A percentile compares a stretch with the other conserved stretches of the same genome.
phyloP scores from a whole-genome alignment of 148 eudicot genomes.

The Fagopyrum esculentum region DNA sequence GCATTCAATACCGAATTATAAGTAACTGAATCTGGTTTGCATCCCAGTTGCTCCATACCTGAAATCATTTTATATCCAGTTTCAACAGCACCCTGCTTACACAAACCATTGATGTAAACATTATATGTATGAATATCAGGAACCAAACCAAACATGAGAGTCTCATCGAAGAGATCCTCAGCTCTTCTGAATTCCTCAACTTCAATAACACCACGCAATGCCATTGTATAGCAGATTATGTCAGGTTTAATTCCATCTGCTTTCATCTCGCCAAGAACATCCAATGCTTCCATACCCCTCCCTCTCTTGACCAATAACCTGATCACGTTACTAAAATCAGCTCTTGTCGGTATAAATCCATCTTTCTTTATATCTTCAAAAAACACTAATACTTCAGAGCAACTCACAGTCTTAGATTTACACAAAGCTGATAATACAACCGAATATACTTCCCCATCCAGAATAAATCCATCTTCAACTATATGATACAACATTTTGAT shows the following conservation, averaged over 20 bases:
- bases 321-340: conserved; percentile 49
- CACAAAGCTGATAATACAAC: conserved; percentile 36
- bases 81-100: conserved; percentile 41
- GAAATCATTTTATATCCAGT: conserved; percentile 36
- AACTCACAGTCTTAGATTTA: conserved; percentile 18
- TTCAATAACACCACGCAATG: conserved; percentile 31
- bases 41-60: conserved; percentile 47
- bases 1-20: conserved; percentile 34
- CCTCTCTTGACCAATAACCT: conserved; percentile 31
- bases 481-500: conserved; percentile 33
- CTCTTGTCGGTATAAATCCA: conserved; percentile 33
- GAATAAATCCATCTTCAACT: conserved; percentile 33
- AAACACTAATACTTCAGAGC: conserved; percentile 27
- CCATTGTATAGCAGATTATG: conserved; percentile 38
- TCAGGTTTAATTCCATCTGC: conserved; percentile 37
- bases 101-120: conserved; percentile 39
- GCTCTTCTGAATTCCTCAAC: conserved; percentile 28
- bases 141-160: conserved; percentile 55
- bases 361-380: conserved; percentile 30
- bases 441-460: conserved; percentile 34
- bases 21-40: conserved; percentile 34
- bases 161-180: conserved; percentile 55
- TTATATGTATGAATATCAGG: conserved; percentile 50
- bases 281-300: conserved; percentile 38
- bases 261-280: conserved; percentile 43